Base-by-base conservation (phyloP, 2,329 filamentous ascomycete genomes). In the Trichocomaceae sp. region DNA sequence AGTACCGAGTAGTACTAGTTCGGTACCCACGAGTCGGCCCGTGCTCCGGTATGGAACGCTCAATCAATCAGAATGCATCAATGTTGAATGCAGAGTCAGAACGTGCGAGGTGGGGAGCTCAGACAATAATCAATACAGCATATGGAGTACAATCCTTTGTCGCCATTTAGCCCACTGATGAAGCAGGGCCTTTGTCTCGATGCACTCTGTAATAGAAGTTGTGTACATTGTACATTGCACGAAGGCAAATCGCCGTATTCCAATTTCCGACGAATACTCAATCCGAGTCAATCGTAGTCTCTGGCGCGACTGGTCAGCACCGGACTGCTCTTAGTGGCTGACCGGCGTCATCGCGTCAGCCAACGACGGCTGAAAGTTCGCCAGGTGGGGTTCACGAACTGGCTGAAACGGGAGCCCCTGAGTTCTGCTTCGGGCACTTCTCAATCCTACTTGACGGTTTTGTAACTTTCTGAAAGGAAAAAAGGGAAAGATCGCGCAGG, bases 371-470 rank as follows among this genome's bases (percentile, higher is more conserved):
- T 39, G 22, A 48, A 19, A 35, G 19, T 45, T 42, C 41, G 29
- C 17, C 42, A 47, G 41, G 57, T 56, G 57, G 57, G 33, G 54
- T 44, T 41, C 37, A 47, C 41, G n/a, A 47, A 46, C 47, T 48
- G 52, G 52, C 41, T 54, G 52, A 54, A 48, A 54, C 52, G 45
- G 54, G 42, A 54, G 55, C 55, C 55, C 55, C 55, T 57, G 55
- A 57, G 39, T 46, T 33, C 48, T 53, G 42, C 22, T 49, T 23
- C 19, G 23, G 39, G 33, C 39, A 7, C 22, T 51, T 31, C 37
- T 51, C 17, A 35, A 15, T 35, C 31, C 31, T 15, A 35, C 4
- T 15, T 35, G 9, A 35, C 5, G 3, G 13, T 35, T 35, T 35
- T 35, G 23, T 26, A 35, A 35, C 31, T 35, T 35, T 35, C 31